Percentiles rank a stretch among this genome's conserved stretches.
Conservation (phyloP, 1,284 basidiomycete genomes). For the Gastroboletus turbinatus region DNA sequence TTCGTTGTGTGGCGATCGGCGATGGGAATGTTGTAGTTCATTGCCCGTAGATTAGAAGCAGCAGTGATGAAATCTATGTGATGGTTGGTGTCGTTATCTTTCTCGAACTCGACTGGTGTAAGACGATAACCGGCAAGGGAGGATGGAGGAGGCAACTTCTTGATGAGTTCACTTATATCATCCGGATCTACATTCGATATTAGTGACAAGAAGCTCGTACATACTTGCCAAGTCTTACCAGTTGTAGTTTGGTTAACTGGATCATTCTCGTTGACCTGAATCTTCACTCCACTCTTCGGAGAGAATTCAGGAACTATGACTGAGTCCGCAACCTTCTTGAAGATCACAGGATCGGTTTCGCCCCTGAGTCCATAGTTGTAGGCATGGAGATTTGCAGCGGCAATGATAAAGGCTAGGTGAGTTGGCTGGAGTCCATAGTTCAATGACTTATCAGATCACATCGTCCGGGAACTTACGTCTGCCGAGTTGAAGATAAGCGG, state of each 20-base stretch:
- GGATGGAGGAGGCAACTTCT: constrained; percentile 82
- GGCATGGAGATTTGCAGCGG: constrained; percentile 95
- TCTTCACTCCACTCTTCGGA: constrained; percentile 90
- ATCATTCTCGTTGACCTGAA: constrained; percentile 95
- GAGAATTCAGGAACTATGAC: constrained; percentile 91
- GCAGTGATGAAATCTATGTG: constrained; percentile 99
- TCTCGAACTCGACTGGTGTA: constrained; percentile 96
- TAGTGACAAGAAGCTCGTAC: not conserved
- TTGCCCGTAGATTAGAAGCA: constrained; percentile 94
- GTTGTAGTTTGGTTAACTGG: constrained; percentile 59
- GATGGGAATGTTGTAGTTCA: constrained; percentile 90
- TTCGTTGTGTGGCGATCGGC: constrained; percentile 96
- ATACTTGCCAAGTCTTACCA: constrained; percentile 33
- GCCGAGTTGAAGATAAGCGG: constrained; percentile 84
- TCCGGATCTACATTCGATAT: constrained; percentile 43
- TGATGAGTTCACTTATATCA: constrained; percentile 57
- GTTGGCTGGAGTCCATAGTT: constrained; percentile 54
- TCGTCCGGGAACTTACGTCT: constrained; percentile 60
- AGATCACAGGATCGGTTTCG: constrained; percentile 75
- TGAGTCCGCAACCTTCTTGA: constrained; percentile 85
- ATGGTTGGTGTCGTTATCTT: constrained; percentile 97
- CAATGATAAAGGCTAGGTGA: constrained; percentile 89
- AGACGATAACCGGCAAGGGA: constrained; percentile 94
- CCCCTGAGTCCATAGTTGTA: constrained; percentile 98
- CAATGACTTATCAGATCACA: not conserved